These are phyloP conservation scores for Curvularia spicifera DNA, from an alignment of 2,329 filamentous ascomycete genomes.

Conservation along the genomic window DNA sequence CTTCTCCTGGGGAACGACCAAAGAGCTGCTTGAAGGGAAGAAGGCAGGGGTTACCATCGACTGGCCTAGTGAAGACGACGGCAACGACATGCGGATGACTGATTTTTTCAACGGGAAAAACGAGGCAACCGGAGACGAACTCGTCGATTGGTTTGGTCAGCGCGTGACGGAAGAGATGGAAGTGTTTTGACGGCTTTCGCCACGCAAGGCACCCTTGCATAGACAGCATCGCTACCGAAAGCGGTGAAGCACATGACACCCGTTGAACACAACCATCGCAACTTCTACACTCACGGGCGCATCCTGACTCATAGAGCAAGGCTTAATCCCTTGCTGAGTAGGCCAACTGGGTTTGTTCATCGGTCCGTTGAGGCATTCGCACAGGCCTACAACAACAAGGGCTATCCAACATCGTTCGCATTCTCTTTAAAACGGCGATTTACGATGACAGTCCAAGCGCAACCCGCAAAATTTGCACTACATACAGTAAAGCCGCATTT, in stretches of 20 bases:
- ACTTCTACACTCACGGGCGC: not conserved
- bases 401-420: slow-evolving; percentile 19
- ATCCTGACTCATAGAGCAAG: not conserved
- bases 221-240: not conserved
- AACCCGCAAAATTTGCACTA: not conserved
- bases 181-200: slow-evolving; percentile 63
- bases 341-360: not conserved
- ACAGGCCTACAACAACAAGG: slow-evolving; percentile 17
- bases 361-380: slow-evolving; percentile 16
- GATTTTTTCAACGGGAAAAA: slow-evolving; percentile 69
- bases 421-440: slow-evolving; percentile 11
- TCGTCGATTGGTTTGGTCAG: slow-evolving; percentile 83
- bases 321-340: not conserved
- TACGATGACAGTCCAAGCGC: slow-evolving; percentile 3
- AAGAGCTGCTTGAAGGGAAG: slow-evolving; percentile 87
- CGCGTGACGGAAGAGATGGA: slow-evolving; percentile 73
- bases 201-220: not conserved
- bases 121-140: slow-evolving; percentile 65
- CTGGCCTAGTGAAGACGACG: slow-evolving; percentile 81
- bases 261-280: not conserved
- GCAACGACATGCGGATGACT: slow-evolving; percentile 70
- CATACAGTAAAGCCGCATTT: not conserved
- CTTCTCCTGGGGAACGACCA: slow-evolving; percentile 95
- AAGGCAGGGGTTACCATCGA: slow-evolving; percentile 73
- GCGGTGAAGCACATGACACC: slow-evolving; percentile 7